Percentiles rank a stretch among this genome's conserved stretches.
Conservation (phyloP, 129 eudicot species). For the Ambrosia trifida region DNA sequence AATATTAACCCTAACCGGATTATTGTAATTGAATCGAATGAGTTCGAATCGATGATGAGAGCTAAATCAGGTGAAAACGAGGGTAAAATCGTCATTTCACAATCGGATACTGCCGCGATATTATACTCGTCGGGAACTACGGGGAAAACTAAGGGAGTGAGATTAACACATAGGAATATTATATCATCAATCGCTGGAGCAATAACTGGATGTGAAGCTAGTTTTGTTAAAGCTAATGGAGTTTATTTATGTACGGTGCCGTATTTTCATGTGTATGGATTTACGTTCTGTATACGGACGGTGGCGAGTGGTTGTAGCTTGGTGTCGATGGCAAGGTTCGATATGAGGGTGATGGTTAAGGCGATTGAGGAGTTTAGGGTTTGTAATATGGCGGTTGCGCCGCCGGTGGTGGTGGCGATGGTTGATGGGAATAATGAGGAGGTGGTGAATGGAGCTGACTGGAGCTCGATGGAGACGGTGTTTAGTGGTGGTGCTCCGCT, state of each 20-base stretch:
- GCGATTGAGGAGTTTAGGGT: constrained; percentile 49
- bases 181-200: constrained; percentile 45
- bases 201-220: constrained; percentile 19
- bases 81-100: constrained; percentile 23
- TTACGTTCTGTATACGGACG: constrained; percentile 28
- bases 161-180: constrained; percentile 54
- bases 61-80: background rate
- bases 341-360: constrained; percentile 35
- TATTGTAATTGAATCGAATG: constrained; percentile 42
- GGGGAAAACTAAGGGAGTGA: constrained; percentile 64
- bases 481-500: constrained; percentile 56
- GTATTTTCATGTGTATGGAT: constrained; percentile 62
- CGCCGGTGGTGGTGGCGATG: constrained; percentile 58
- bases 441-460: constrained; percentile 19
- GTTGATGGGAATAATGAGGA: constrained; percentile 23
- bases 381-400: constrained; percentile 52
- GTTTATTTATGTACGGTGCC: constrained; percentile 55
- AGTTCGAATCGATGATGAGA: constrained; percentile 42
- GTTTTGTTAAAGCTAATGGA: constrained; percentile 30
- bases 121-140: constrained; percentile 73
- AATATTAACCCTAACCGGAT: constrained; percentile 20
- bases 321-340: constrained; percentile 39
- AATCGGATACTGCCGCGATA: constrained; percentile 58
- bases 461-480: constrained; percentile 48
- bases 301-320: constrained; percentile 48